These are phyloP conservation scores for Drechslerella dactyloides DNA, from an alignment of 2,329 filamentous ascomycete genomes.

Conservation along the genomic window DNA sequence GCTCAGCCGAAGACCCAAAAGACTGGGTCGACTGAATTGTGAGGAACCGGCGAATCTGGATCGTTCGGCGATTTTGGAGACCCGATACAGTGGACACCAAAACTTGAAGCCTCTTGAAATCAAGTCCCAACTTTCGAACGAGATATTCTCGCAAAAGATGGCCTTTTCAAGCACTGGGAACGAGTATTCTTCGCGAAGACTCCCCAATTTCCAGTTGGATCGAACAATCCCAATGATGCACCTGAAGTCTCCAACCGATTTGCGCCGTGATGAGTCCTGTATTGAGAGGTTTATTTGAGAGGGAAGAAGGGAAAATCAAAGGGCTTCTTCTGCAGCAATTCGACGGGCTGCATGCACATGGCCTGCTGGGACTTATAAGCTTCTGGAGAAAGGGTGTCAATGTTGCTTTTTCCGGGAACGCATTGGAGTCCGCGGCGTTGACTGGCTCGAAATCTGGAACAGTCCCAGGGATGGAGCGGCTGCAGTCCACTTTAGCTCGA, in stretches of 20 bases:
- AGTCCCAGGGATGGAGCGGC: slow-evolving; percentile 38
- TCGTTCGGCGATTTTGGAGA: slow-evolving; percentile 49
- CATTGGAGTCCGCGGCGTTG: slow-evolving; percentile 11
- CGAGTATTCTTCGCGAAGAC: not conserved
- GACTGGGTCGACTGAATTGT: slow-evolving; percentile 40
- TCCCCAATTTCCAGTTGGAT: not conserved
- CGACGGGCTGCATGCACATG: slow-evolving; percentile 15
- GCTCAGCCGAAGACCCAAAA: slow-evolving; percentile 27
- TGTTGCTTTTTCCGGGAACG: slow-evolving; percentile 39
- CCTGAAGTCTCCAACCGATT: not conserved
- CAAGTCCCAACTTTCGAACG: not conserved
- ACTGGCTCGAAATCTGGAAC: slow-evolving; percentile 40
- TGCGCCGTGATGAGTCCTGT: not conserved
- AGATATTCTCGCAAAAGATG: not conserved
- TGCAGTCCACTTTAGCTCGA: slow-evolving; percentile 17
- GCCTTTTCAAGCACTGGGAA: not conserved
- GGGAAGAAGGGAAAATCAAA: not conserved
- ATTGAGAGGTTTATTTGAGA: not conserved
- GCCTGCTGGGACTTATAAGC: slow-evolving; percentile 47
- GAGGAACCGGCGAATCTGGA: slow-evolving; percentile 49
- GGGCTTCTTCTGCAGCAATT: not conserved
- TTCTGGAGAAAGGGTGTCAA: slow-evolving; percentile 9
- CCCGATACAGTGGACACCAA: slow-evolving; percentile 48
- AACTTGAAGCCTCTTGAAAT: slow-evolving; percentile 28
- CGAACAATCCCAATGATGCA: not conserved